Evolutionary conservation across 2,329 filamentous ascomycete genomes (phyloP).

Genomic region (Xylariaceae sp.): DNA sequence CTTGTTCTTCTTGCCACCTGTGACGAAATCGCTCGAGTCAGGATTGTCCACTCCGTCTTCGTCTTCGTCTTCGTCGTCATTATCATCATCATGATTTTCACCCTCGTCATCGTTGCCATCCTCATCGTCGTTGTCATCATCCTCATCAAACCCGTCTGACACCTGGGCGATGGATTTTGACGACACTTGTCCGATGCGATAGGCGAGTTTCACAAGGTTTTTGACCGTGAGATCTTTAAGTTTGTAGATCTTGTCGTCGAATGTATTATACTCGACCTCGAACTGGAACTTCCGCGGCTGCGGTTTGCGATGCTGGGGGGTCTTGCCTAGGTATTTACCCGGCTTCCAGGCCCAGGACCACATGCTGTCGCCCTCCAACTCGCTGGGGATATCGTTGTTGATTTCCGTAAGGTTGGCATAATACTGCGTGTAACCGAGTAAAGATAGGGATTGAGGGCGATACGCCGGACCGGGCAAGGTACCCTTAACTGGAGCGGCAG

Average conservation of each 20-base stretch:
- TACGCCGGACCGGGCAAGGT: constrained; percentile 83
- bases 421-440: constrained; percentile 81
- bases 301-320: constrained; percentile 48
- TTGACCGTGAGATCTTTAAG: constrained; percentile 78
- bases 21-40: constrained; percentile 19
- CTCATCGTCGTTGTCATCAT: constrained; percentile 23
- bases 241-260: constrained; percentile 66
- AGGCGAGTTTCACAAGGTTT: constrained; percentile 73
- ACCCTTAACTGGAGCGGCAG: constrained; percentile 65
- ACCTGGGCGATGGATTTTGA: constrained; percentile 21
- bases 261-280: constrained; percentile 82
- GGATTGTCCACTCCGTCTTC: constrained; percentile 27
- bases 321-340: constrained; percentile 57
- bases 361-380: constrained; percentile 27
- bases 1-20: constrained; percentile 54
- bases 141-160: constrained; percentile 19
- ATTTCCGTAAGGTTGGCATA: constrained; percentile 89
- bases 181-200: constrained; percentile 60
- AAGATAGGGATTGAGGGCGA: constrained; percentile 72
- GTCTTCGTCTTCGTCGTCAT: constrained; percentile 23
- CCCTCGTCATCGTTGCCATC: constrained; percentile 22
- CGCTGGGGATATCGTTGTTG: constrained; percentile 61
- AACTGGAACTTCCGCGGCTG: constrained; percentile 62
- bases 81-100: constrained; percentile 17
- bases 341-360: constrained; percentile 51